These are phyloP conservation scores for Knoxdaviesia capensis DNA, from an alignment of 2,329 filamentous ascomycete genomes.

Conservation along the genomic window DNA sequence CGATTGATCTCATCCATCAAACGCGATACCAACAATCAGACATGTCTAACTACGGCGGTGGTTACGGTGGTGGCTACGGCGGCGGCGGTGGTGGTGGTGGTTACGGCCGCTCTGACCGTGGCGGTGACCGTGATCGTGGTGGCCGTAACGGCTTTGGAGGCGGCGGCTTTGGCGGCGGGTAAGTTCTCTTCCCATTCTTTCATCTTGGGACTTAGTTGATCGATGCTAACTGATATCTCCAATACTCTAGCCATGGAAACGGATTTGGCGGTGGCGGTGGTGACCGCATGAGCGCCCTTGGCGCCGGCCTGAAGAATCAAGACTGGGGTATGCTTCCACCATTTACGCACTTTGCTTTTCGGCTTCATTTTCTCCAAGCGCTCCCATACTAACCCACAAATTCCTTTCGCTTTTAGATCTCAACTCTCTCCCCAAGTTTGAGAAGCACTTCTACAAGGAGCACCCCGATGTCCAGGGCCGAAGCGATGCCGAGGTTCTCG, in stretches of 20 bases:
- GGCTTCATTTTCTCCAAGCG: constrained; percentile 9
- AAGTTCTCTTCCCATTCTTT: constrained; percentile 8
- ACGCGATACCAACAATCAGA: constrained; percentile 5
- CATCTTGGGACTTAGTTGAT: not conserved
- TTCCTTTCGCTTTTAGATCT: constrained; percentile 37
- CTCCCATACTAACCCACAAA: constrained; percentile 1
- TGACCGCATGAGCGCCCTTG: constrained; percentile 87
- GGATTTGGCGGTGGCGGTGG: constrained; percentile 45
- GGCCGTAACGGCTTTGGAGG: constrained; percentile 7
- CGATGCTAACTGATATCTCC: too few relatives aligned
- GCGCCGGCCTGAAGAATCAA: constrained; percentile 70
- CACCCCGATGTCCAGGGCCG: constrained; percentile 58
- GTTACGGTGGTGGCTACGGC: constrained; percentile 12
- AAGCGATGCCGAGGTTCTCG: constrained; percentile 60
- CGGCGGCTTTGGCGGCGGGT: constrained; percentile 17
- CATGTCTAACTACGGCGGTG: constrained; percentile 26
- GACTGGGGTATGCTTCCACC: constrained; percentile 51
- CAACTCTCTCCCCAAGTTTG: constrained; percentile 72
- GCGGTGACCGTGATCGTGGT: constrained; percentile 28
- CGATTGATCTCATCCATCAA: too few relatives aligned
- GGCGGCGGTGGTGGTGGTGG: constrained; percentile 11
- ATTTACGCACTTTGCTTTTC: not conserved
- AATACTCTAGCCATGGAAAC: constrained; percentile 7
- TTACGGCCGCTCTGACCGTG: constrained; percentile 19
- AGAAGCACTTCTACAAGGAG: constrained; percentile 99